Evolutionary conservation across 2,329 filamentous ascomycete species (phyloP).

Genomic region (Fusarium sp.): DNA sequence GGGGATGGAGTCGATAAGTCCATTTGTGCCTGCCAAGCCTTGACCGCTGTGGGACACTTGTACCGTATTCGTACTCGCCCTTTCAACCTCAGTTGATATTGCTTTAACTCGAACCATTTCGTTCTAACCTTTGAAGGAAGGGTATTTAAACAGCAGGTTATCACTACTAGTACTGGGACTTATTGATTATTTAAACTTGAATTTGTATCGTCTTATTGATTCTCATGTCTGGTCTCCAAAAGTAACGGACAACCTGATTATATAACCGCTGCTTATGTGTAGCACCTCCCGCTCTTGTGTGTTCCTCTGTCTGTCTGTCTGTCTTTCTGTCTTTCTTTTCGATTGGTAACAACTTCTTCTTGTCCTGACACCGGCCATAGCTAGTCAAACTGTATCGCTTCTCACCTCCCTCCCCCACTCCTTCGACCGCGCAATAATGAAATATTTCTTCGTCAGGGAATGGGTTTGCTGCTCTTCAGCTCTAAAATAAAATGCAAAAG

Average conservation of each 20-base stretch:
- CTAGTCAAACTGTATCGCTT: constrained; percentile 1
- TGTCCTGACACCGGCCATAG: constrained; percentile 1
- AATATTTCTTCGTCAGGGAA: constrained; percentile 48
- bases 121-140: background rate
- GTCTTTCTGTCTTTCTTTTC: constrained; percentile 24
- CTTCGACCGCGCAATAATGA: constrained; percentile 37
- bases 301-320: background rate
- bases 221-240: constrained; percentile 47
- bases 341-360: background rate
- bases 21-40: constrained; percentile 39
- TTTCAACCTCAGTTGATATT: background rate
- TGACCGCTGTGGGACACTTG: constrained; percentile 15
- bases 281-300: constrained; percentile 21
- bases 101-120: constrained; percentile 10
- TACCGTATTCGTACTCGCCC: constrained; percentile 46
- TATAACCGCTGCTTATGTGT: constrained; percentile 46
- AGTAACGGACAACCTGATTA: constrained; percentile 48
- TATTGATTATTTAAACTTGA: background rate
- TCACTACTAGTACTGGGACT: background rate
- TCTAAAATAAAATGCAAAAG: constrained; percentile 48
- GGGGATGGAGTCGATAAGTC: background rate
- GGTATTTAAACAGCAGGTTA: background rate
- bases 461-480: constrained; percentile 48
- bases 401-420: constrained; percentile 8
- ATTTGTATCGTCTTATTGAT: constrained; percentile 45